Evolutionary conservation across 768 basidiomycete species (phyloP).

Genomic region (Mrakia gelida): DNA sequence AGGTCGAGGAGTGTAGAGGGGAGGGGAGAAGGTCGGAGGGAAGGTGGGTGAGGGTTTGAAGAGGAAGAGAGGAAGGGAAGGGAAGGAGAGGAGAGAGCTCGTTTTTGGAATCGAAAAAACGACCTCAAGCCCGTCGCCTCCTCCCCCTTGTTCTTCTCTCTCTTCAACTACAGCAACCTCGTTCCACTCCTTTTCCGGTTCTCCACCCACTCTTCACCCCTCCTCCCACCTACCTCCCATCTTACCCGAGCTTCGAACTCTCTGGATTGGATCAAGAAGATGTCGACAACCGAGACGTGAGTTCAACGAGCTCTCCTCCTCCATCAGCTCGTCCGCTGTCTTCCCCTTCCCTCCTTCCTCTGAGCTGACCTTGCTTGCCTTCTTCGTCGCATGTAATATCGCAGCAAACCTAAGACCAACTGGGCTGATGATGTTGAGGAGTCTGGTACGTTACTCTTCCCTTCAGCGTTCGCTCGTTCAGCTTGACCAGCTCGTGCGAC

Average conservation of each 20-base stretch:
- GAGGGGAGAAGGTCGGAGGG: background rate
- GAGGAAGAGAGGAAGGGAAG: no score
- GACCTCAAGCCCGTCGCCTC: background rate
- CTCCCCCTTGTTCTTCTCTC: background rate
- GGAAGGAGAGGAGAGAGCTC: background rate
- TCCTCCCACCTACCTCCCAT: background rate
- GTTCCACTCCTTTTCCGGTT: no score
- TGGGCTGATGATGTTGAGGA: constrained; percentile 89
- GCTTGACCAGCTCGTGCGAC: background rate
- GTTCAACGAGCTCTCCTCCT: background rate
- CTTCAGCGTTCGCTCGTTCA: background rate
- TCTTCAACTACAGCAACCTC: no score
- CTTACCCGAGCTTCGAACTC: background rate
- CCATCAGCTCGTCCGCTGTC: constrained; percentile 12
- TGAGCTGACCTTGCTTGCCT: background rate
- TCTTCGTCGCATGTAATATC: background rate
- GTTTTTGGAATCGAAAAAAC: no score
- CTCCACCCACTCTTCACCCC: background rate
- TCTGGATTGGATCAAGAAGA: background rate
- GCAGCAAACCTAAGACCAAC: constrained; percentile 26
- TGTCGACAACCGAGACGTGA: constrained; percentile 10
- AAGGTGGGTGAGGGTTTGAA: no score
- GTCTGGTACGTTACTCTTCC: constrained; percentile 50
- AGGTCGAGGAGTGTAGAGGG: background rate
- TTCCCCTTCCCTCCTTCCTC: no score